Percentiles rank a stretch among this genome's conserved stretches.
Evolutionary conservation across 345 rosid genomes (phyloP).

Genomic region (Conringia planisiliqua): DNA sequence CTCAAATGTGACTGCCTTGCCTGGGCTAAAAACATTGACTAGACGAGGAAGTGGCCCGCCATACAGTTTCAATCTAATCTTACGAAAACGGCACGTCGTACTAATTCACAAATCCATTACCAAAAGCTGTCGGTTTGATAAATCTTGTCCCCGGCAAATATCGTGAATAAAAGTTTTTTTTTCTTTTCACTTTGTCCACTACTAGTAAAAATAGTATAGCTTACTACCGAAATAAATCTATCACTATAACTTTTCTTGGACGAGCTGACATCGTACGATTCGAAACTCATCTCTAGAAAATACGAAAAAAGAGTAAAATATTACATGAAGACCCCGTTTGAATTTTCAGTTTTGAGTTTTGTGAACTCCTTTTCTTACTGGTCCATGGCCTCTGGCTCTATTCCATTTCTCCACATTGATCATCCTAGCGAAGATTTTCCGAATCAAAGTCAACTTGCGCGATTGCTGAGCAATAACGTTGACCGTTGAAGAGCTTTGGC

Average conservation of each 20-base stretch:
- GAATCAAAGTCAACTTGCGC: conserved; percentile 54
- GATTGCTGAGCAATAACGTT: conserved; percentile 70
- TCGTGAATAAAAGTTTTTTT: background rate
- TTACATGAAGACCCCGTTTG: background rate
- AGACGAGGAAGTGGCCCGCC: background rate
- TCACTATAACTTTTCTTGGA: conserved; percentile 38
- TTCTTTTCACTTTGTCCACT: background rate
- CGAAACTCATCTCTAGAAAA: conserved; percentile 45
- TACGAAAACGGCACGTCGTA: conserved; percentile 2
- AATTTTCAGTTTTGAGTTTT: conserved; percentile 39
- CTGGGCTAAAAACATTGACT: background rate
- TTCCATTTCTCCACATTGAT: conserved; percentile 63
- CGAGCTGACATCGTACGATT: conserved; percentile 24
- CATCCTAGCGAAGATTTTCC: conserved; percentile 65
- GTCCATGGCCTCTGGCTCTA: conserved; percentile 47
- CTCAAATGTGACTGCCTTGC: background rate
- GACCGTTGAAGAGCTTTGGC: conserved; percentile 62
- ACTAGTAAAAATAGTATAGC: no score
- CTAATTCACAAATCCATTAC: background rate
- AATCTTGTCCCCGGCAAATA: background rate
- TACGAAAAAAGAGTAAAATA: background rate
- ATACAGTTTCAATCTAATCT: background rate
- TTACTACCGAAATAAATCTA: background rate
- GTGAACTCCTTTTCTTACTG: conserved; percentile 33
- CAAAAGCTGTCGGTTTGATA: background rate